Conservation (phyloP, 805 yeast species). For the Ogataea neopini region DNA sequence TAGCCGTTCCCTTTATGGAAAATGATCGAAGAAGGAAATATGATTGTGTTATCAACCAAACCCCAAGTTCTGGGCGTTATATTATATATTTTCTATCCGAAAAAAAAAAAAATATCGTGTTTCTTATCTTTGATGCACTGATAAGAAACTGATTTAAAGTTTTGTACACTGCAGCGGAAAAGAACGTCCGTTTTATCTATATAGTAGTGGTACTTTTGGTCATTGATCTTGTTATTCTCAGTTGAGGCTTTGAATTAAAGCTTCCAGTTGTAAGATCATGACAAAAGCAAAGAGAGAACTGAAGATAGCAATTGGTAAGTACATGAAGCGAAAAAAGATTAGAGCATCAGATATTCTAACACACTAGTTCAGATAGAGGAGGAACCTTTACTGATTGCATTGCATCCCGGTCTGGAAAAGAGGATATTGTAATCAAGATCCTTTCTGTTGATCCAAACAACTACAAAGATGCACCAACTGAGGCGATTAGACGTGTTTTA, state of each 20-base stretch:
- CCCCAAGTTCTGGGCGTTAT: background rate
- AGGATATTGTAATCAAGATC: conserved; percentile 69
- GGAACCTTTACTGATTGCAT: conserved; percentile 88
- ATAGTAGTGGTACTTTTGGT: background rate
- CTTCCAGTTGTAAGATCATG: too few relatives aligned
- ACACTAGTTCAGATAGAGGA: conserved; percentile 50
- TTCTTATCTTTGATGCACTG: background rate
- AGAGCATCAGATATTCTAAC: too few relatives aligned
- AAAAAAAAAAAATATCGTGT: too few relatives aligned
- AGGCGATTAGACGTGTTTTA: conserved; percentile 79
- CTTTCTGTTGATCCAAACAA: conserved; percentile 86
- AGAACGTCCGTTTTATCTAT: background rate
- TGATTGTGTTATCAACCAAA: background rate
- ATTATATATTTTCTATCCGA: background rate
- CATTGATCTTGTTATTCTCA: too few relatives aligned
- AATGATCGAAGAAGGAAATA: background rate
- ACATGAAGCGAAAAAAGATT: too few relatives aligned
- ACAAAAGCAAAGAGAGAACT: background rate
- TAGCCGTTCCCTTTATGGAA: background rate
- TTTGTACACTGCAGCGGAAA: background rate
- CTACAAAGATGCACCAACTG: conserved; percentile 86
- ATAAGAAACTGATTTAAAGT: background rate
- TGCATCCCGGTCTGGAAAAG: conserved; percentile 48
- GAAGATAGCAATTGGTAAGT: conserved; percentile 5
- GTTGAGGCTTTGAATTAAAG: too few relatives aligned